Conservation (phyloP, 1,139 yeast species). For the Debaryomycetaceae sp. region DNA sequence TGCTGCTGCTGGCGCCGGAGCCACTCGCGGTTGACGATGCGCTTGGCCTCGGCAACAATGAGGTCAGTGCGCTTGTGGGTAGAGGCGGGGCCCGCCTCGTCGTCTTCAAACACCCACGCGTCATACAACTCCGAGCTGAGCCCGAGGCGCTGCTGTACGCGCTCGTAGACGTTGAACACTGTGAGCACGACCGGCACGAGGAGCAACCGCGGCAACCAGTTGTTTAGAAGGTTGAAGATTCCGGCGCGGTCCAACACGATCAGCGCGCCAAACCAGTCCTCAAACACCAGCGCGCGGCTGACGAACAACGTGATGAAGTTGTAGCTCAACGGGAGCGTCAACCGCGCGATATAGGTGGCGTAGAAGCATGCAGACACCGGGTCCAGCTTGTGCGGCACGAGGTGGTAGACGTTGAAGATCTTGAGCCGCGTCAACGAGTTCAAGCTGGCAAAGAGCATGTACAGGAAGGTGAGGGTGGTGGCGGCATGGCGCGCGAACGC, state of each 20-base stretch:
- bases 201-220: slow-evolving; percentile 70
- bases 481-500: slow-evolving; percentile 15
- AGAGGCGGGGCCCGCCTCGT: slow-evolving; percentile 11
- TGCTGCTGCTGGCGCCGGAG: slow-evolving; percentile 23
- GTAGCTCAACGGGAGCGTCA: slow-evolving; percentile 78
- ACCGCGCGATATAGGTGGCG: slow-evolving; percentile 75
- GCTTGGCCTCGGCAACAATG: slow-evolving; percentile 40
- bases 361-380: slow-evolving; percentile 74
- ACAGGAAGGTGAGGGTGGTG: slow-evolving; percentile 40
- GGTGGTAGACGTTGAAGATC: slow-evolving; percentile 71
- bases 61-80: slow-evolving; percentile 29
- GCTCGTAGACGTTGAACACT: slow-evolving; percentile 65
- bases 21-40: slow-evolving; percentile 35
- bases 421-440: slow-evolving; percentile 64
- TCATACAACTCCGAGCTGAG: slow-evolving; percentile 50
- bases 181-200: slow-evolving; percentile 65
- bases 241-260: slow-evolving; percentile 63
- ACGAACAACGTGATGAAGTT: slow-evolving; percentile 68
- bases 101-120: slow-evolving; percentile 49
- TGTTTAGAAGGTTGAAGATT: slow-evolving; percentile 66
- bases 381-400: slow-evolving; percentile 65
- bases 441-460: slow-evolving; percentile 65
- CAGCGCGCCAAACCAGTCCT: slow-evolving; percentile 65
- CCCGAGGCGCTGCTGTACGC: slow-evolving; percentile 46
- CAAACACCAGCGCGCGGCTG: slow-evolving; percentile 43